A percentile compares a stretch with the other conserved stretches of the same genome.
Conservation (phyloP, 1,284 basidiomycete genomes). For the Leccinum idahoense region DNA sequence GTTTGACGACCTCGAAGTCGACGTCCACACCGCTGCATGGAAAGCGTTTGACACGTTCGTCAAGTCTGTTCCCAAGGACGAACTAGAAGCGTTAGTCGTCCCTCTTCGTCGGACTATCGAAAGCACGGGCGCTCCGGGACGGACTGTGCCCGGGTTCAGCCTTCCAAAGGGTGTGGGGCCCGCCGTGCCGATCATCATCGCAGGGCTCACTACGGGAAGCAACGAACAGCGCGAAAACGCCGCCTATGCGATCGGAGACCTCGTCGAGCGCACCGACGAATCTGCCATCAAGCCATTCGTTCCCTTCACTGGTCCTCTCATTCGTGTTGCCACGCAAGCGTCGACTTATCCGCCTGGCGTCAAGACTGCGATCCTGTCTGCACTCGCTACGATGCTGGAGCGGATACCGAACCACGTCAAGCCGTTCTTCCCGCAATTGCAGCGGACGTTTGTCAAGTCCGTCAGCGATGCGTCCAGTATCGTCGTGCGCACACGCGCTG, state of each 20-base stretch:
- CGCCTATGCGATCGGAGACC: neutral
- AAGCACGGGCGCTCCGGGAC: conserved; percentile 74
- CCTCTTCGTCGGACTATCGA: conserved; percentile 89
- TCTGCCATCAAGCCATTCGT: neutral
- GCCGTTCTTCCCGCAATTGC: conserved; percentile 98
- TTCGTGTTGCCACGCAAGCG: neutral
- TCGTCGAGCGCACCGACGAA: neutral
- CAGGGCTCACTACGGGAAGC: conserved; percentile 13
- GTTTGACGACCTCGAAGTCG: conserved; percentile 73
- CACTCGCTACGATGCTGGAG: conserved; percentile 66
- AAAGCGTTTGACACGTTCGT: conserved; percentile 83
- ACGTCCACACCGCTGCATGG: conserved; percentile 83
- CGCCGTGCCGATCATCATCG: neutral
- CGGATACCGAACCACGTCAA: conserved; percentile 87
- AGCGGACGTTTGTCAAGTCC: conserved; percentile 95
- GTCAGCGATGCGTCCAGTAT: conserved; percentile 71
- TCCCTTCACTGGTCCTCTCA: neutral
- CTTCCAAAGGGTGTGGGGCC: neutral
- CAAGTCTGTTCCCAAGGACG: conserved; percentile 90
- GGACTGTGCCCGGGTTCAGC: neutral
- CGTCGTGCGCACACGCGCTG: conserved; percentile 80
- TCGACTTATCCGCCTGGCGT: neutral
- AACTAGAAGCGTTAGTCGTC: conserved; percentile 84
- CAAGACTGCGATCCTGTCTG: neutral
- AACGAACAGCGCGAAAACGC: conserved; percentile 19